These are phyloP conservation scores for Protea cynaroides DNA, from an alignment of 164 flowering plant species.

Conservation along the genomic window DNA sequence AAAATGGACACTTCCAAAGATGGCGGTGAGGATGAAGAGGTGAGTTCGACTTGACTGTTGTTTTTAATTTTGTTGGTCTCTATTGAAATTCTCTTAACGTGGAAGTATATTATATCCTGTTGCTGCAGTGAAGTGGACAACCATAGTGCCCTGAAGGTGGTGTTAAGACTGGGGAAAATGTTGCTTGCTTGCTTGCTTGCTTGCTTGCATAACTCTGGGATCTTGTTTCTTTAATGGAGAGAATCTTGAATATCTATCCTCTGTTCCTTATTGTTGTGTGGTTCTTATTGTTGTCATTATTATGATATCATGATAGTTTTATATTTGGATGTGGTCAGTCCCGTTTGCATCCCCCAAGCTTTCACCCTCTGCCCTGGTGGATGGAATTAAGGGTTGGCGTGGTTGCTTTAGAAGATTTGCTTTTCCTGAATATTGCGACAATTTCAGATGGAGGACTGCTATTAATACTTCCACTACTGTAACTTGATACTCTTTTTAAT, in stretches of 20 bases:
- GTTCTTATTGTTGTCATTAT: not conserved
- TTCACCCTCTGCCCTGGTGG: not conserved
- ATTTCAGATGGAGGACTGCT: not conserved
- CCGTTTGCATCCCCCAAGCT: constrained; percentile 1
- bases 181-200: too few species aligned
- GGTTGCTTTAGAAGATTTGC: not conserved
- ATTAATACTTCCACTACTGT: not conserved
- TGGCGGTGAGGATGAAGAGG: constrained; percentile 12
- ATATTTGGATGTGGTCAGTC: constrained; percentile 1
- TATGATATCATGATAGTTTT: not conserved
- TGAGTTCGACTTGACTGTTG: not conserved
- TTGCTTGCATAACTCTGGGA: too few species aligned
- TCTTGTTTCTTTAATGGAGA: not conserved
- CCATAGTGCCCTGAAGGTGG: too few species aligned
- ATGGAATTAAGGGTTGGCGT: not conserved
- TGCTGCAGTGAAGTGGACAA: constrained; percentile 10
- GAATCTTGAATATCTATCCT: not conserved
- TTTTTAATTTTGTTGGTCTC: not conserved
- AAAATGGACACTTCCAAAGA: constrained; percentile 15
- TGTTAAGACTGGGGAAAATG: not conserved
- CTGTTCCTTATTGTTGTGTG: constrained; percentile 1
- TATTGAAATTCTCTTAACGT: not conserved
- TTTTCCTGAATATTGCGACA: not conserved
- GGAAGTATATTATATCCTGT: not conserved
- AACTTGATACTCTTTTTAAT: too few species aligned